These are phyloP conservation scores for Penicillium samsonianum DNA, from an alignment of 495 filamentous ascomycete species.

Conservation along the genomic window DNA sequence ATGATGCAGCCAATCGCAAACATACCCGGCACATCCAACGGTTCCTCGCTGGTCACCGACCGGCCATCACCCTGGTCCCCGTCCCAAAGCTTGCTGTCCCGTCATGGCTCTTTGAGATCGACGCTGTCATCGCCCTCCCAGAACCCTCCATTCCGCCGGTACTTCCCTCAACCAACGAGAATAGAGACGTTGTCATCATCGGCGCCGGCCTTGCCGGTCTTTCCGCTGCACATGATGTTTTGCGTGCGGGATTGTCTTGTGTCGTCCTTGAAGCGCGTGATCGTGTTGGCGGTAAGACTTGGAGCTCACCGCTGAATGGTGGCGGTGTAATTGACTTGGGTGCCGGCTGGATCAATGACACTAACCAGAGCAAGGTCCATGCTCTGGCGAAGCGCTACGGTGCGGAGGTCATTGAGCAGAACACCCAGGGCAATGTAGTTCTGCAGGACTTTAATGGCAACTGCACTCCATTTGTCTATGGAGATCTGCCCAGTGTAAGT, in stretches of 20 bases:
- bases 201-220: conserved; percentile 55
- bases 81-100: too few relatives aligned
- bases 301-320: conserved; percentile 18
- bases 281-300: conserved; percentile 55
- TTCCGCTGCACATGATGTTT: conserved; percentile 43
- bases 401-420: conserved; percentile 46
- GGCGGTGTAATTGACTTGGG: conserved; percentile 43
- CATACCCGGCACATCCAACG: too few relatives aligned
- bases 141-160: too few relatives aligned
- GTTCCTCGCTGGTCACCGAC: too few relatives aligned
- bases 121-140: too few relatives aligned
- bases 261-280: conserved; percentile 51
- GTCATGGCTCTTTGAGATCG: too few relatives aligned
- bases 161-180: too few relatives aligned
- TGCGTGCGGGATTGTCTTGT: conserved; percentile 41
- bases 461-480: conserved; percentile 29
- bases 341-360: conserved; percentile 56
- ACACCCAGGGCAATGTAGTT: conserved; percentile 36
- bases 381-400: conserved; percentile 36
- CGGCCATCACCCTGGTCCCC: too few relatives aligned
- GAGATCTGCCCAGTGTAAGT: conserved; percentile 34
- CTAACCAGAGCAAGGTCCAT: conserved; percentile 45
- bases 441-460: conserved; percentile 35
- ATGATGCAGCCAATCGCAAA: too few relatives aligned
- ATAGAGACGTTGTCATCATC: conserved; percentile 47